Evolutionary conservation across 495 filamentous ascomycete species (phyloP), one percentile per base, ranked within the genome.

Genomic region (Chlorociboria aeruginascens): DNA sequence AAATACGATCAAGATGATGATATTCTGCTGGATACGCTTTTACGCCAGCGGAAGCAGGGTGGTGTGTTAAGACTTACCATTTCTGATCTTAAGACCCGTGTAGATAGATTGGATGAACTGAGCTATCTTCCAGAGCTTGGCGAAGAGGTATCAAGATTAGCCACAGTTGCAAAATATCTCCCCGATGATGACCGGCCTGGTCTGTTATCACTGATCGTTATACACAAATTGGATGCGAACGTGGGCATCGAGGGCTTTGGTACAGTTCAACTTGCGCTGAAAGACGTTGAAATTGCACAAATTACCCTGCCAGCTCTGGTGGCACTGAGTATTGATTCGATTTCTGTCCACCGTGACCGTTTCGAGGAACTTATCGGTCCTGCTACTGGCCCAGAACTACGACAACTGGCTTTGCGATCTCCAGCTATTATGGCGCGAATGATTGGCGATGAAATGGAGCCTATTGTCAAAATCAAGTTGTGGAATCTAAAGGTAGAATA

Each of bases 111-210:
- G 9, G 68, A 76, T 30, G 76, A 81, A 37, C 58, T 94, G 10
- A 62, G 70, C 13, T 71, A 71, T 36, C 64, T 99, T 7, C 68
- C 79, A n/a, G 70, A 69, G 13, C 71, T 99, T 6, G 78, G 72
- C 1, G 78, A 83, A 36, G 93, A 99, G 58, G 49, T 97, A 32
- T 72, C 82, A 11, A 82, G 80, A 54, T 68, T 97, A 6, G 83
- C 88, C 9, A 92, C 79, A 7, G 88, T 97, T 25, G 77, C 92
- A 10, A 96, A 95, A 57, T 96, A 97, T 57, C 70, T 99, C 4
- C 89, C 93, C 0, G 89, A 97, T 59, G 93, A 97, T 66, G 90
- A 96, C 51, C 79, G 92, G 0, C 93, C 93, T 11, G 93, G 93
- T 0, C 67, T 97, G 28, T 64, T 99, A 32, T 89, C 82, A 7